Evolutionary conservation across 192 early-diverging fungal species (phyloP).

Genomic region (Rhizophagus prolifer): DNA sequence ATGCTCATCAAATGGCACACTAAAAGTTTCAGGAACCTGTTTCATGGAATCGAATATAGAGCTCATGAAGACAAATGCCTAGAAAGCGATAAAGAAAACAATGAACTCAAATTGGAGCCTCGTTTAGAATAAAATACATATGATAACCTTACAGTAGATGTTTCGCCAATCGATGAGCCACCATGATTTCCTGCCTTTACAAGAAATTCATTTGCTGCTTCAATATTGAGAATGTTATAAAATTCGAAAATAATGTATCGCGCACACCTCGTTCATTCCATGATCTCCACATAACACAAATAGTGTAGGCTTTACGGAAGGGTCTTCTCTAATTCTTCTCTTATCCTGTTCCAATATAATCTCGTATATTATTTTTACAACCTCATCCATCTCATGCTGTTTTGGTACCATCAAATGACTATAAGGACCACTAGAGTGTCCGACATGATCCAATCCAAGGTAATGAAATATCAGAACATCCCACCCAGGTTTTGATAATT

Average conservation of each 20-base stretch:
- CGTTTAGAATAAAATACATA: background rate
- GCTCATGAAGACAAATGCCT: constrained; percentile 52
- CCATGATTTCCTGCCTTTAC: constrained; percentile 58
- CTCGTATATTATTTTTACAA: constrained; percentile 57
- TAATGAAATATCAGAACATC: constrained; percentile 76
- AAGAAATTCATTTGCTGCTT: background rate
- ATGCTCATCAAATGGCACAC: constrained; percentile 34
- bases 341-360: constrained; percentile 46
- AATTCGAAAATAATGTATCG: background rate
- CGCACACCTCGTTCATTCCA: constrained; percentile 76
- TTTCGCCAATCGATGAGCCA: constrained; percentile 55
- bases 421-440: constrained; percentile 68
- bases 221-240: background rate
- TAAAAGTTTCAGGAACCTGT: constrained; percentile 36
- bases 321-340: constrained; percentile 36
- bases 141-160: constrained; percentile 45
- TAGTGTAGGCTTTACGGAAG: constrained; percentile 56
- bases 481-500: constrained; percentile 60
- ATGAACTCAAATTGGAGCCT: background rate
- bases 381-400: constrained; percentile 74
- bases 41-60: constrained; percentile 38
- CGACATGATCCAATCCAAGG: constrained; percentile 82
- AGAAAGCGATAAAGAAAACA: background rate
- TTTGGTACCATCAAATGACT: constrained; percentile 73
- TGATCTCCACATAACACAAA: constrained; percentile 82